These are phyloP conservation scores for Chalciporus sphaerocephalus DNA, from an alignment of 768 basidiomycete genomes.

Conservation along the genomic window DNA sequence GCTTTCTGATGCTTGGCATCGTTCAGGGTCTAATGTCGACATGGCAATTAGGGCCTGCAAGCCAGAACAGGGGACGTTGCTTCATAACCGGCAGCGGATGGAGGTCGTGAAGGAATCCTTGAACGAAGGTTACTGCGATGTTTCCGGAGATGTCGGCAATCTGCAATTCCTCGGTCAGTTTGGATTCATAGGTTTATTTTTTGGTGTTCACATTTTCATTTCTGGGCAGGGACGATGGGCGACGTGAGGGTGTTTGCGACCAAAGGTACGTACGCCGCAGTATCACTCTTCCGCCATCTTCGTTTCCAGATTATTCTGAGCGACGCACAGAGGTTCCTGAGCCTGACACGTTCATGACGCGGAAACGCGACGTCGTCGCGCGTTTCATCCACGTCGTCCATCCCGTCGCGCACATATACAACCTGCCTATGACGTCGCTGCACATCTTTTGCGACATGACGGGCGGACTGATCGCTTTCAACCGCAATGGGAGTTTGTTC, in stretches of 20 bases:
- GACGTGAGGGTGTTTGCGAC: slow-evolving; percentile 56
- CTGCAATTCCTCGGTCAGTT: slow-evolving; percentile 51
- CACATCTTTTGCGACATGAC: slow-evolving; percentile 79
- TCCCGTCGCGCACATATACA: slow-evolving; percentile 64
- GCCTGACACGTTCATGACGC: slow-evolving; percentile 41
- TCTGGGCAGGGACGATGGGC: slow-evolving; percentile 45
- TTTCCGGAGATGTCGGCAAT: slow-evolving; percentile 56
- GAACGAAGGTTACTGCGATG: slow-evolving; percentile 74
- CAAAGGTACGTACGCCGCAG: slow-evolving; percentile 43
- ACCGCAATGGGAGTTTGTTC: slow-evolving; percentile 79
- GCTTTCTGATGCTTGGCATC: too few relatives aligned
- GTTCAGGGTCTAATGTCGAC: too few relatives aligned
- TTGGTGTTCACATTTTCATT: slow-evolving; percentile 9
- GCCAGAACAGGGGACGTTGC: slow-evolving; percentile 52
- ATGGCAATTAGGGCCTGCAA: slow-evolving; percentile 65
- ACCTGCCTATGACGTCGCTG: slow-evolving; percentile 62
- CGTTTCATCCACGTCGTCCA: slow-evolving; percentile 68
- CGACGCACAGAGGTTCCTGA: slow-evolving; percentile 49
- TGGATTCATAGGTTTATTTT: neutral
- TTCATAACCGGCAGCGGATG: slow-evolving; percentile 56
- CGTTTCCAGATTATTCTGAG: too few relatives aligned
- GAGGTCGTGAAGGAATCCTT: slow-evolving; percentile 63
- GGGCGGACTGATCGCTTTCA: slow-evolving; percentile 87
- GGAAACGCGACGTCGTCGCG: slow-evolving; percentile 48
- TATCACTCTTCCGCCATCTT: neutral